A percentile compares a stretch with the other conserved stretches of the same genome.
phyloP scores from a whole-genome alignment of 1,284 basidiomycete species.

The Rhodotorula sp. region DNA sequence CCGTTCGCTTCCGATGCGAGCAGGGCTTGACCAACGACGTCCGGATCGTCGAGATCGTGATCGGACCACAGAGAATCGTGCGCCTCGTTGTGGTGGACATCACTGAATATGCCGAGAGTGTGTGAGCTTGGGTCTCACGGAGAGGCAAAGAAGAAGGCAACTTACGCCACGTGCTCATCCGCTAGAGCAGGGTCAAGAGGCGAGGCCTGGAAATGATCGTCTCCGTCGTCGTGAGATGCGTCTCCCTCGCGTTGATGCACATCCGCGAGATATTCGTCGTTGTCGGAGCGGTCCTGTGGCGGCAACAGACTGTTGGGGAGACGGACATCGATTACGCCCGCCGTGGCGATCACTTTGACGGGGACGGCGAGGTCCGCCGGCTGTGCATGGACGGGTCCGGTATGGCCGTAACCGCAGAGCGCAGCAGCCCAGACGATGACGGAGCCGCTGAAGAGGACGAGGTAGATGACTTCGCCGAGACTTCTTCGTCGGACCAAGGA shows the following conservation, averaged over 20 bases:
- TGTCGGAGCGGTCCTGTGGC: too few species aligned
- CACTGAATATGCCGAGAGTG: background rate
- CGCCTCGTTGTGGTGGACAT: background rate
- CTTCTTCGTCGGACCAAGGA: constrained; percentile 12
- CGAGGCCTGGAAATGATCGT: constrained; percentile 7
- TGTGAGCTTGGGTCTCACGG: background rate
- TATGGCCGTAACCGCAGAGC: constrained; percentile 17
- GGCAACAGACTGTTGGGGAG: constrained; percentile 11
- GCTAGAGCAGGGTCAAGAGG: background rate
- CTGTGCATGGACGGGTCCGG: background rate
- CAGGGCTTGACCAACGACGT: background rate
- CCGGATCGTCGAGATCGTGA: background rate
- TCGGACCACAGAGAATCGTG: background rate
- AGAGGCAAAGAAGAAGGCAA: background rate
- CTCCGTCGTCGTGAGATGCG: constrained; percentile 8
- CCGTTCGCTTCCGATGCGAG: background rate
- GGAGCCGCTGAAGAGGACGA: constrained; percentile 22
- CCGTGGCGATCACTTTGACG: background rate
- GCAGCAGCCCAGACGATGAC: constrained; percentile 19
- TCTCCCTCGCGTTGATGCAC: constrained; percentile 23
- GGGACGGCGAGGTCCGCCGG: background rate
- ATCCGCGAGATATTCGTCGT: constrained; percentile 10
- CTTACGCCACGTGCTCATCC: constrained; percentile 24
- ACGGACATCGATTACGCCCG: constrained; percentile 7
- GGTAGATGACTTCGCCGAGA: constrained; percentile 19